A percentile compares a stretch with the other conserved stretches of the same genome.
These are phyloP conservation scores for Diplodia sapinea DNA, from an alignment of 2,329 filamentous ascomycete species.

Conservation along the genomic window DNA sequence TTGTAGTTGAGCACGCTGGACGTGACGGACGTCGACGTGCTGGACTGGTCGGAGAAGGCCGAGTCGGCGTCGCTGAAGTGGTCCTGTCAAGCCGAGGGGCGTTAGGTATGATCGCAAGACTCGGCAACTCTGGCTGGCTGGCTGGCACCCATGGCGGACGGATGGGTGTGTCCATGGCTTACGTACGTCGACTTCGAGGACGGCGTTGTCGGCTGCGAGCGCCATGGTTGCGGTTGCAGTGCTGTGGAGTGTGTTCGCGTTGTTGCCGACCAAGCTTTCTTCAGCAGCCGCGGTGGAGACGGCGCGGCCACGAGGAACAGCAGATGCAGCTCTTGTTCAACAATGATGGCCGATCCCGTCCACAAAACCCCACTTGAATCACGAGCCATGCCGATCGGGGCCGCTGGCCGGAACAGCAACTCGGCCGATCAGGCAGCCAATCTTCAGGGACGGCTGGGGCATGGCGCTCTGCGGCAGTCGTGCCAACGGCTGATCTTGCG, in stretches of 20 bases:
- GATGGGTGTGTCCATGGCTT: too few species aligned
- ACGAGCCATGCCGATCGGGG: background rate
- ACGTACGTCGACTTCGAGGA: conserved; percentile 15
- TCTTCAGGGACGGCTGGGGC: background rate
- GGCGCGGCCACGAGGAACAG: background rate
- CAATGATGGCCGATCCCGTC: background rate
- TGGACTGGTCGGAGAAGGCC: conserved; percentile 22
- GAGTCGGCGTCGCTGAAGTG: conserved; percentile 9
- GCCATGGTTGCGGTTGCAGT: background rate
- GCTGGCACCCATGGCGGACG: too few species aligned
- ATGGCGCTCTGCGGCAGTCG: background rate
- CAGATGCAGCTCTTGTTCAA: background rate
- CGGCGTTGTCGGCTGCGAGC: background rate
- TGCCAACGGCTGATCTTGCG: background rate
- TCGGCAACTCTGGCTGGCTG: background rate
- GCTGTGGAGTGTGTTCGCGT: background rate
- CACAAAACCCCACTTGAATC: background rate
- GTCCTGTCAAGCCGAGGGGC: background rate
- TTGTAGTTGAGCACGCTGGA: conserved; percentile 43
- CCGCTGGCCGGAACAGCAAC: background rate
- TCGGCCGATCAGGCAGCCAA: background rate
- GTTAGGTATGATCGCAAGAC: background rate
- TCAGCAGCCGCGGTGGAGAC: background rate
- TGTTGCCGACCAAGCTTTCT: background rate
- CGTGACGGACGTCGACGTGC: conserved; percentile 42